Evolutionary conservation across 306 rosid genomes (phyloP).

Genomic region (Quercus bicolor): DNA sequence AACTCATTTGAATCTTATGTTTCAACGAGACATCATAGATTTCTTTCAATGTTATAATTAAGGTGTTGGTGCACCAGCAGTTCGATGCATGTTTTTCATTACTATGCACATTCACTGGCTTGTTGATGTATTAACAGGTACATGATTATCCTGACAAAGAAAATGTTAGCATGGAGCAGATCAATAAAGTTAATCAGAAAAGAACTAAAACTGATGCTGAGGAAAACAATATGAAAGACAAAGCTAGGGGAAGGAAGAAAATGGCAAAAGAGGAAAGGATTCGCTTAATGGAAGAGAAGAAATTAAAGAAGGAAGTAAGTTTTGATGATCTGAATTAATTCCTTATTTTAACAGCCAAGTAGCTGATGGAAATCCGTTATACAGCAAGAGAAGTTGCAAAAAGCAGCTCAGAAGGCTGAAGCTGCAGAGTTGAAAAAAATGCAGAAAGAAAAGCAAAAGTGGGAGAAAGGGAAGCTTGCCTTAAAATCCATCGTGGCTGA

Average conservation of each 20-base stretch:
- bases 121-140: constrained; percentile 29
- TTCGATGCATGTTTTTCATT: background rate
- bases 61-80: background rate
- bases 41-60: background rate
- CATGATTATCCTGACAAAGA: constrained; percentile 34
- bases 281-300: constrained; percentile 77
- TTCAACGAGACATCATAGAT: too few relatives aligned
- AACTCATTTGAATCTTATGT: too few relatives aligned
- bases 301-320: constrained; percentile 61
- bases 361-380: constrained; percentile 21
- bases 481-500: constrained; percentile 77
- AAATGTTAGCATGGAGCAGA: constrained; percentile 39
- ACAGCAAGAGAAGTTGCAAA: constrained; percentile 81
- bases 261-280: constrained; percentile 70
- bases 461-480: constrained; percentile 90
- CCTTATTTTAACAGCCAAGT: constrained; percentile 12
- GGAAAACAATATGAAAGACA: constrained; percentile 27
- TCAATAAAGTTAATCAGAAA: constrained; percentile 29
- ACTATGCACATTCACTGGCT: background rate
- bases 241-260: constrained; percentile 46
- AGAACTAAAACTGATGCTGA: constrained; percentile 27
- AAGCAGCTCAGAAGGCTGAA: constrained; percentile 82
- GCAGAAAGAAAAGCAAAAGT: constrained; percentile 78
- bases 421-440: constrained; percentile 68
- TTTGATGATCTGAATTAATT: constrained; percentile 11